These are phyloP conservation scores for Nemania sp. DNA, from an alignment of 2,329 filamentous ascomycete species.

Conservation along the genomic window DNA sequence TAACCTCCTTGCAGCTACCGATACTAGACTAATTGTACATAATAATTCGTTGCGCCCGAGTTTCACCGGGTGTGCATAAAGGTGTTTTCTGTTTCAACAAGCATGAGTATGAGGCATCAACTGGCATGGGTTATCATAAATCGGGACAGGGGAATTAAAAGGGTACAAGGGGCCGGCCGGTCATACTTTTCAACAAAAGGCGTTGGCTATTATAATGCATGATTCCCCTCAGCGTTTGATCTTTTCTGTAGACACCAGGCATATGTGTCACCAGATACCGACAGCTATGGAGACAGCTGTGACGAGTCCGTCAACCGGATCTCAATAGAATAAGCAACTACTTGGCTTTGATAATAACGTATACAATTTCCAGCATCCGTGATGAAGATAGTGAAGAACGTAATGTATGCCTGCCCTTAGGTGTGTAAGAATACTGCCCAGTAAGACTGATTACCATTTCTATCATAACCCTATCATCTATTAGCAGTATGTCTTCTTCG, in stretches of 20 bases:
- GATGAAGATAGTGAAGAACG: background rate
- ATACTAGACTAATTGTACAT: slow-evolving; percentile 67
- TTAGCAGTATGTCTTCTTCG: too few relatives aligned
- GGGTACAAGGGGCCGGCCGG: slow-evolving; percentile 48
- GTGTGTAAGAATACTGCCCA: too few relatives aligned
- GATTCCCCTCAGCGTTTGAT: slow-evolving; percentile 55
- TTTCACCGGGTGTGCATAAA: slow-evolving; percentile 27
- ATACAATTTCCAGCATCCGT: background rate
- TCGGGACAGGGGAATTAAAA: slow-evolving; percentile 47
- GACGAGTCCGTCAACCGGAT: slow-evolving; percentile 51
- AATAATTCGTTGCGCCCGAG: slow-evolving; percentile 34
- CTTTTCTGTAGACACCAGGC: slow-evolving; percentile 43
- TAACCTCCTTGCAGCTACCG: slow-evolving; percentile 65
- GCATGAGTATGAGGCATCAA: slow-evolving; percentile 52
- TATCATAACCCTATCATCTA: too few relatives aligned
- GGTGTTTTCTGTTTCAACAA: slow-evolving; percentile 49
- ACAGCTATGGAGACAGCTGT: slow-evolving; percentile 45
- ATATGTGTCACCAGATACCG: slow-evolving; percentile 44
- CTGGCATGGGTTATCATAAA: slow-evolving; percentile 45
- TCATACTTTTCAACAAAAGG: slow-evolving; percentile 55
- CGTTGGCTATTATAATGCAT: slow-evolving; percentile 54
- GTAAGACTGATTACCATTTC: too few relatives aligned
- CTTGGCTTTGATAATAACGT: slow-evolving; percentile 26
- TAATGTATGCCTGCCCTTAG: background rate
- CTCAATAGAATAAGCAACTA: slow-evolving; percentile 43